Evolutionary conservation across 2,329 filamentous ascomycete species (phyloP).

Genomic region (Penicillium vulpinum): DNA sequence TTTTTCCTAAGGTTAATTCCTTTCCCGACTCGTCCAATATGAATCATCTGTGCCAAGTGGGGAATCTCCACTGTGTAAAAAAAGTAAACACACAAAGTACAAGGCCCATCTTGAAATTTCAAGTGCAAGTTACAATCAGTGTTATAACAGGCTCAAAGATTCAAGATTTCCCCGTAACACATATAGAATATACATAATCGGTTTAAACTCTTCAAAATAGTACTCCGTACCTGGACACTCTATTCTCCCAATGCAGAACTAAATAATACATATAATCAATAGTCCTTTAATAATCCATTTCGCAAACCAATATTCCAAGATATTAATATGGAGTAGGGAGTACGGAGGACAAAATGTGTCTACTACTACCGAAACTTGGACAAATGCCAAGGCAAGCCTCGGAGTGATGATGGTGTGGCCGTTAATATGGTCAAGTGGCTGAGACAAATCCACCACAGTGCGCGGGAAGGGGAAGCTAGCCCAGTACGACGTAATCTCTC

Average conservation of each 20-base stretch:
- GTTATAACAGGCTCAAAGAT: not conserved
- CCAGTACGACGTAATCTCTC: slow-evolving; percentile 1
- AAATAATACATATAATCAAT: not conserved
- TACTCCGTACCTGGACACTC: not conserved
- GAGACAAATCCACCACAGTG: slow-evolving; percentile 5
- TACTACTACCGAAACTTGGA: too few species aligned
- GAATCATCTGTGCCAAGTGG: not conserved
- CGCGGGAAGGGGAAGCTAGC: not conserved
- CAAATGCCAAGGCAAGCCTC: not conserved
- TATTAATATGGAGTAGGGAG: too few species aligned
- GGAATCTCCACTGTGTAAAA: not conserved
- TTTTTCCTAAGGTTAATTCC: not conserved
- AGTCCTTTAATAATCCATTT: not conserved
- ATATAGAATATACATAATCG: too few species aligned
- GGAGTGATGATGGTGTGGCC: not conserved
- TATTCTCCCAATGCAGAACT: not conserved
- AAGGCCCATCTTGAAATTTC: not conserved
- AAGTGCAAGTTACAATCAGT: not conserved
- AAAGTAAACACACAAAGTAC: not conserved
- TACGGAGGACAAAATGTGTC: too few species aligned
- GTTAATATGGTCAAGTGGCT: not conserved
- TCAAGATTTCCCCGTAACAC: not conserved
- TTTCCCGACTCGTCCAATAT: not conserved
- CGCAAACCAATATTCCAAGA: too few species aligned
- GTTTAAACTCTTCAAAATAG: not conserved